Conservation (phyloP, 257 asterid species). For the Echium plantagineum region DNA sequence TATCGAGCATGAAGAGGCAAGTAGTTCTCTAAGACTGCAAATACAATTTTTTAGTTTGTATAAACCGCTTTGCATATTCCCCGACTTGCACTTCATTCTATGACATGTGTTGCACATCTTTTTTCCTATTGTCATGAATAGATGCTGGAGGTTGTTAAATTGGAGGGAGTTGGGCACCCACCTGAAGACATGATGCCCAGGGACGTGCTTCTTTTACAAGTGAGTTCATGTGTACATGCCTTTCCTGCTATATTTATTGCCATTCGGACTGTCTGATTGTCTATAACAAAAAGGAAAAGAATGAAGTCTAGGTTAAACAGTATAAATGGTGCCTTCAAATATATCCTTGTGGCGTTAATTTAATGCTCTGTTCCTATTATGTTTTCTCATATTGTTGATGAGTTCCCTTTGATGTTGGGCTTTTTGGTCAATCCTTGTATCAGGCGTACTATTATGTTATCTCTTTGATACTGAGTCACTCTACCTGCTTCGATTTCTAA, state of each 20-base stretch:
- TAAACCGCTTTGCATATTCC: background rate
- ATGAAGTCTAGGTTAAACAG: too few species aligned
- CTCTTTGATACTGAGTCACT: background rate
- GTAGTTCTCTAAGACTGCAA: background rate
- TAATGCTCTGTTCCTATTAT: too few species aligned
- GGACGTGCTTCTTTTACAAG: constrained; percentile 85
- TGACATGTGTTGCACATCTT: constrained; percentile 13
- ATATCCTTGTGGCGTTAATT: too few species aligned
- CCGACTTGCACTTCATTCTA: background rate
- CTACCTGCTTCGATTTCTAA: background rate
- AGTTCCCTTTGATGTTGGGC: background rate
- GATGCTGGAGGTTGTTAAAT: constrained; percentile 66
- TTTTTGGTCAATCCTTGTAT: too few species aligned
- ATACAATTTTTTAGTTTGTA: background rate
- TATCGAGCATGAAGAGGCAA: constrained; percentile 77
- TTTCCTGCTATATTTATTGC: too few species aligned
- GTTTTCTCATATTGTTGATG: too few species aligned
- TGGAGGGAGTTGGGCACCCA: constrained; percentile 72
- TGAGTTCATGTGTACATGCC: constrained; percentile 5
- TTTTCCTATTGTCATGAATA: constrained; percentile 14
- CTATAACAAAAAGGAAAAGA: too few species aligned
- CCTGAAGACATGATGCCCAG: constrained; percentile 72
- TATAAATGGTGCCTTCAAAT: too few species aligned
- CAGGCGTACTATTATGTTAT: too few species aligned
- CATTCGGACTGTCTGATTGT: too few species aligned